Base-by-base conservation (phyloP, 441 rosid genomes). In the Erodium moschatum region DNA sequence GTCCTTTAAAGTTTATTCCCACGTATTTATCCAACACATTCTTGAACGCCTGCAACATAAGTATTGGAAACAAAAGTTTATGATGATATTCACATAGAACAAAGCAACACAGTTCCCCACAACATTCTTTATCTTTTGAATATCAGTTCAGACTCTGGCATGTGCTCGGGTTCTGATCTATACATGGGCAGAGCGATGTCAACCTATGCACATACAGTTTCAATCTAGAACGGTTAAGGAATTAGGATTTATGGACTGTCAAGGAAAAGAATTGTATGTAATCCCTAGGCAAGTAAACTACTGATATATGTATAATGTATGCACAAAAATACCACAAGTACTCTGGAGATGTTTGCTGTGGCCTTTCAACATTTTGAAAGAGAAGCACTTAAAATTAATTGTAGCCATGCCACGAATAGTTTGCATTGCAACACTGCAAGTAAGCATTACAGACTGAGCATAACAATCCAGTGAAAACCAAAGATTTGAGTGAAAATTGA, bases 11-110 rank as follows among this genome's bases (percentile, higher is more conserved):
- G 70, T 72, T 78, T 70, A 82, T 87, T 64, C 90, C 96, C 78
- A 85, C 18, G 60, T 80, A 85, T 69, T 88, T 86, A 67, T 85
- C 87, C 73, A 85, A 56, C 24, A 87, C 89, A 77, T 78, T 86
- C 81, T 86, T 73, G 83, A 86, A 85, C 66, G 83, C 93, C 97
- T 89, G 90, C 78, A 77, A 70, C 67, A 68, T n/a, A 65, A 77
- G 54, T 58, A 73, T 44, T 9, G 64, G 15, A 65, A 67, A 5
- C 0, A 15, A 62, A 65, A 69, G 72, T 42, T 19, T 35, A 62
- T 31, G 50, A 27, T 70, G 52, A 24, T 12, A 21, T 18, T 24
- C 52, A 70, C 65, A 10, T 13, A 64, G 63, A 65, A 65, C 20
- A 66, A 38, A 71, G 73, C 21, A 74, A 50, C 62, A 65, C 60